A percentile compares a stretch with the other conserved stretches of the same genome.
Evolutionary conservation across 345 rosid species (phyloP).

Genomic region (Aquilaria malaccensis): DNA sequence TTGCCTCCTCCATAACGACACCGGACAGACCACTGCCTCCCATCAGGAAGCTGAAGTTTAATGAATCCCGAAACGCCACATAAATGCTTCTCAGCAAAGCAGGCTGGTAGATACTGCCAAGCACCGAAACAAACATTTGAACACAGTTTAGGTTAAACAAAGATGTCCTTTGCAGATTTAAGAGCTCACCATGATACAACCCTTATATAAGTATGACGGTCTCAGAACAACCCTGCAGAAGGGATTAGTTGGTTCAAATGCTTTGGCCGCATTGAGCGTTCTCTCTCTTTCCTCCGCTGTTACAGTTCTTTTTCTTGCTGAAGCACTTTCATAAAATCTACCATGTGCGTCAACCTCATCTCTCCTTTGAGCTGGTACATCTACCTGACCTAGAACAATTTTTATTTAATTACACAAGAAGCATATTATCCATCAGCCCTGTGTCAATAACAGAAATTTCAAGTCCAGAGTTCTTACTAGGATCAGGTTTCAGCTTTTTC

Average conservation of each 20-base stretch:
- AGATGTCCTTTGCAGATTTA: slow-evolving; percentile 3
- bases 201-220: slow-evolving; percentile 76
- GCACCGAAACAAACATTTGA: background rate
- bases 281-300: slow-evolving; percentile 78
- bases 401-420: slow-evolving; percentile 12
- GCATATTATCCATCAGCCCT: slow-evolving; percentile 6
- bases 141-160: background rate
- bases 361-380: slow-evolving; percentile 30
- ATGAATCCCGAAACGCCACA: slow-evolving; percentile 81
- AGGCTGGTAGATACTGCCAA: slow-evolving; percentile 73
- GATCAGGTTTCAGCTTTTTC: slow-evolving; percentile 57
- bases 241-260: slow-evolving; percentile 74
- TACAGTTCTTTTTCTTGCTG: slow-evolving; percentile 68
- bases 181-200: slow-evolving; percentile 72
- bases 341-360: slow-evolving; percentile 43
- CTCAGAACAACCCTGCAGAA: slow-evolving; percentile 81
- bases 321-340: slow-evolving; percentile 73
- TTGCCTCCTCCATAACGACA: slow-evolving; percentile 80
- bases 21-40: slow-evolving; percentile 85
- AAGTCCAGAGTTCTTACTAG: slow-evolving; percentile 41
- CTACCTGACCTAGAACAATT: slow-evolving; percentile 32
- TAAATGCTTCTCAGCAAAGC: slow-evolving; percentile 77
- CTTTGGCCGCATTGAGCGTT: slow-evolving; percentile 64
- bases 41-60: slow-evolving; percentile 67
- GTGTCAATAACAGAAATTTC: background rate